These are phyloP conservation scores for Umbelopsis sp. DNA, from an alignment of 192 early-diverging fungal species.

Conservation along the genomic window DNA sequence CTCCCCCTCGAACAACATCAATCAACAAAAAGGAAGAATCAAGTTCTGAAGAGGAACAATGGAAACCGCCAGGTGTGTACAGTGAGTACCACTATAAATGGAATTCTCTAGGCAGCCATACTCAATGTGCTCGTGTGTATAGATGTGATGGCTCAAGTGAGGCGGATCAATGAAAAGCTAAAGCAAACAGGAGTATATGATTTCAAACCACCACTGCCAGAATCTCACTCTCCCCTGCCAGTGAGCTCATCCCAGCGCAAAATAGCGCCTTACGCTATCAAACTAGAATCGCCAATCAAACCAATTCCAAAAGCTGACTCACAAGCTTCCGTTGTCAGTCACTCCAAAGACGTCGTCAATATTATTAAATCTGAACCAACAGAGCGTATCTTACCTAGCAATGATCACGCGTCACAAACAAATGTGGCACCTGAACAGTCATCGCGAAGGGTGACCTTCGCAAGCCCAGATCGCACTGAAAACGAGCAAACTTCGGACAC, in stretches of 20 bases:
- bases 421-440: constrained; percentile 1
- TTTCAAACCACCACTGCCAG: not conserved
- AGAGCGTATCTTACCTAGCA: not conserved
- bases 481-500: not conserved
- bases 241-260: not conserved
- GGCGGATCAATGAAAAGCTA: not conserved
- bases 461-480: not conserved
- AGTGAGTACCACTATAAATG: not conserved
- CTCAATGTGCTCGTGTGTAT: not conserved
- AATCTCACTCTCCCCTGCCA: not conserved
- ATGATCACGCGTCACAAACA: not conserved
- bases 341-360: not conserved
- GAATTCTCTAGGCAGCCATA: not conserved
- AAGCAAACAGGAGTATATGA: not conserved
- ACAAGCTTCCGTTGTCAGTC: not conserved
- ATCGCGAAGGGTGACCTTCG: not conserved
- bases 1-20: not conserved
- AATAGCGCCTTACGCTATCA: not conserved
- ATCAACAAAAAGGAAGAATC: not conserved
- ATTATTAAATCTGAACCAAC: not conserved
- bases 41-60: constrained; percentile 2
- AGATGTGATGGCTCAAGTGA: constrained; percentile 8
- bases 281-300: not conserved
- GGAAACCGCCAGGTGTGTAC: constrained; percentile 2
- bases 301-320: not conserved